phyloP scores from a whole-genome alignment of 1,139 yeast species.

The Lodderomyces pseudojiufengensis region DNA sequence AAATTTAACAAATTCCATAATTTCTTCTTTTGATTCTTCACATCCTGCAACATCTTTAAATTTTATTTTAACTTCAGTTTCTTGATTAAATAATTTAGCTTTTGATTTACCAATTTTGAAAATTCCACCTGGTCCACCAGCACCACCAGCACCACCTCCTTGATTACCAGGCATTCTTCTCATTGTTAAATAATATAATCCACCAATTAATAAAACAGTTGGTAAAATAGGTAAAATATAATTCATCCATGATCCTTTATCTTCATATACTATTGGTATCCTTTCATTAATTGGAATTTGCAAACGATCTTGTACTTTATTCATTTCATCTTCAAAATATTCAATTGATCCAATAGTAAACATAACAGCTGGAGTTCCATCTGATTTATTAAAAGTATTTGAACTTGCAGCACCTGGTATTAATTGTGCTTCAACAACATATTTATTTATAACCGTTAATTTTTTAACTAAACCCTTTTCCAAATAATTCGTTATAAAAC shows the following conservation, averaged over 20 bases:
- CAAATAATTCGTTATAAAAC: conserved; percentile 76
- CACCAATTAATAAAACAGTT: conserved; percentile 65
- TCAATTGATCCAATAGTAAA: conserved; percentile 75
- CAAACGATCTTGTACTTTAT: conserved; percentile 57
- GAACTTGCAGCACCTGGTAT: conserved; percentile 55
- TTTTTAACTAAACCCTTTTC: conserved; percentile 81
- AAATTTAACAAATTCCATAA: conserved; percentile 80
- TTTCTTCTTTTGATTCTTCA: conserved; percentile 79
- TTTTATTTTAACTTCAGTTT: conserved; percentile 65
- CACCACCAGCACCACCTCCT: conserved; percentile 32
- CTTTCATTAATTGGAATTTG: conserved; percentile 57
- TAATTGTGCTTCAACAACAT: conserved; percentile 70
- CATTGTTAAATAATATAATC: conserved; percentile 65
- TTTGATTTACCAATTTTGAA: conserved; percentile 65
- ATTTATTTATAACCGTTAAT: conserved; percentile 71
- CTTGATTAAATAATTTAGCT: conserved; percentile 68
- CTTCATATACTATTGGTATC: conserved; percentile 62
- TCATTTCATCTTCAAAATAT: conserved; percentile 66
- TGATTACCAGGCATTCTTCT: conserved; percentile 50
- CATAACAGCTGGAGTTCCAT: conserved; percentile 44
- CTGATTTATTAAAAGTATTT: conserved; percentile 34
- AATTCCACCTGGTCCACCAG: conserved; percentile 53
- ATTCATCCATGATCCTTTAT: conserved; percentile 55
- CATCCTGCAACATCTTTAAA: conserved; percentile 83
- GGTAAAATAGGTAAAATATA: conserved; percentile 63